Percentiles rank a stretch among this genome's conserved stretches.
phyloP scores from a whole-genome alignment of 2,329 filamentous ascomycete genomes.

The Ophiostoma triangulosporum region DNA sequence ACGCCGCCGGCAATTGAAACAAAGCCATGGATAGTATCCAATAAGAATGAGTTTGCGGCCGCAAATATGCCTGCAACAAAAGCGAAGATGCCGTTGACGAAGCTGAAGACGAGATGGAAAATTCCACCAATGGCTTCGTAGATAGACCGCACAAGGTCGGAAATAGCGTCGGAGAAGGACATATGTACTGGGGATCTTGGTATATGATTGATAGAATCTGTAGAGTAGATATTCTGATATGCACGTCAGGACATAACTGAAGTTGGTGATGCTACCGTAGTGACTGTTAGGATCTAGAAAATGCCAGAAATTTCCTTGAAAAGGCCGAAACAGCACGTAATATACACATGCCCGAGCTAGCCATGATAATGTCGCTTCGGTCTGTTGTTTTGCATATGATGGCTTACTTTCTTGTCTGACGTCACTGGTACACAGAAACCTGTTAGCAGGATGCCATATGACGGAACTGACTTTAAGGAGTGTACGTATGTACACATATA shows the following conservation, averaged over 20 bases:
- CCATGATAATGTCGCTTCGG: neutral
- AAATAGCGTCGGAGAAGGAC: slow-evolving; percentile 1
- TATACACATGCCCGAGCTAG: too few relatives aligned
- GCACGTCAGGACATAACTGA: too few relatives aligned
- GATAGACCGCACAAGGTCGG: slow-evolving; percentile 2
- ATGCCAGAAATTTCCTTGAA: too few relatives aligned
- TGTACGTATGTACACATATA: too few relatives aligned
- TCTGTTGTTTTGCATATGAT: neutral
- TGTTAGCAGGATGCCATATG: neutral
- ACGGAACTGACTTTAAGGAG: neutral
- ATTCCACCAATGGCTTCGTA: slow-evolving; percentile 3
- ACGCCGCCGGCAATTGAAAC: slow-evolving; percentile 1
- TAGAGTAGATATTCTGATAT: too few relatives aligned
- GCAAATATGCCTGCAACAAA: neutral
- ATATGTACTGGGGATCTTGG: too few relatives aligned
- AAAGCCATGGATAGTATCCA: neutral
- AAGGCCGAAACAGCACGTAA: too few relatives aligned
- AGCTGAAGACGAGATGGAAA: neutral
- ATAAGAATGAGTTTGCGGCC: neutral
- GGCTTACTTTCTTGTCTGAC: neutral
- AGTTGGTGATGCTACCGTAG: too few relatives aligned
- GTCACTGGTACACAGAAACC: neutral
- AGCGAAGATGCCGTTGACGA: neutral
- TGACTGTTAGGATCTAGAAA: too few relatives aligned
- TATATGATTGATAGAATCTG: too few relatives aligned